Evolutionary conservation across 2,329 filamentous ascomycete genomes (phyloP), one percentile per base, ranked within the genome.

Genomic region (Microascus cirrosus): DNA sequence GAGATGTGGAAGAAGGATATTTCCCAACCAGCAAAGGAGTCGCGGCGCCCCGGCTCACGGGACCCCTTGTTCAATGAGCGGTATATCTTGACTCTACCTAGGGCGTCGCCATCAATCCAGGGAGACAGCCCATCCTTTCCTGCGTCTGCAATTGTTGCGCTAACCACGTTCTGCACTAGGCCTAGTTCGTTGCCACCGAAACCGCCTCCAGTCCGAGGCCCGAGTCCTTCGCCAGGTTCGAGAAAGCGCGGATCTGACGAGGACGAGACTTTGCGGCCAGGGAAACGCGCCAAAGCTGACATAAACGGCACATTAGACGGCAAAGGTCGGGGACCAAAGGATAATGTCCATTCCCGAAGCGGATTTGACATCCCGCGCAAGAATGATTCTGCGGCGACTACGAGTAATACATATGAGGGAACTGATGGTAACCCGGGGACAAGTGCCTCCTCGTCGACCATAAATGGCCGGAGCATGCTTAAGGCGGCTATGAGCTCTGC

Each of bases 381-480:
- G 51, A 54, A 48, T 25, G 56, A 58, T 35, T 28, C 32, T 18
- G 35, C 56, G n/a, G 13, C 56, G 8, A 45, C 55, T 11, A 11
- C 54, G 20, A 36, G 24, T 15, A 25, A 25, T 12, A 10, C 10
- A 3, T 13, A 28, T 34, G 51, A 53, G 5, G 34, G 24, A 25
- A n/a, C 65, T 11, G 68, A 56, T 62, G 63, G 56, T 67, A 66
- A 61, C 63, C 62, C 28, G 60, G 65, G 54, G 68, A 70, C 61
- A 71, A 73, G 54, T 13, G 58, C 59, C 24, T 62, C 66, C 6
- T 66, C 69, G 2, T 66, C 69, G 3, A n/a, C 45, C n/a, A 42
- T 35, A 3, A 75, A 74, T 59, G 73, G 73, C n/a, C 69, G 69
- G 36, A 62, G 65, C 54, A 61, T 66, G 20, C 61, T 72, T 4